These are phyloP conservation scores for Persicaria maculosa DNA, from an alignment of 148 eudicot genomes.

Conservation along the genomic window DNA sequence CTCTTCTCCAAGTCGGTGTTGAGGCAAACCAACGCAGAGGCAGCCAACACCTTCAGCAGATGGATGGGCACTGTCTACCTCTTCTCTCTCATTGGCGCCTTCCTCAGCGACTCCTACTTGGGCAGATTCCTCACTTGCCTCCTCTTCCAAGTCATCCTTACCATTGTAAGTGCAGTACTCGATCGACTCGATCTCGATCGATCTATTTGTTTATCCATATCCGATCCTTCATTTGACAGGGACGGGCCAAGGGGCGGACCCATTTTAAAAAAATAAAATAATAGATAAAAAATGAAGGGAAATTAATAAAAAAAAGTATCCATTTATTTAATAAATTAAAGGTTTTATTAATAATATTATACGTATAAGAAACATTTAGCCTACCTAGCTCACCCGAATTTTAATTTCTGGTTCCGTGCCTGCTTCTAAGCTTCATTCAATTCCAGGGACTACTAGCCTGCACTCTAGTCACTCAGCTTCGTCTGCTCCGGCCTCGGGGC, in stretches of 20 bases:
- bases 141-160: constrained; percentile 39
- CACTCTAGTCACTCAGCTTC: constrained; percentile 33
- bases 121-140: constrained; percentile 51
- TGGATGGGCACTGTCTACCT: constrained; percentile 59
- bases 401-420: too few species aligned
- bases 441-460: constrained; percentile 38
- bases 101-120: constrained; percentile 46
- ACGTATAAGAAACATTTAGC: not conserved
- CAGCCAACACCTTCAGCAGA: constrained; percentile 45
- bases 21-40: constrained; percentile 48
- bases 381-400: too few species aligned
- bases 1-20: constrained; percentile 42
- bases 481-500: constrained; percentile 37
- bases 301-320: too few species aligned
- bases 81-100: constrained; percentile 46
- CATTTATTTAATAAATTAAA: too few species aligned
- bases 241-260: too few species aligned
- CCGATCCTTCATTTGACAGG: too few species aligned
- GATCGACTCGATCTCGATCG: too few species aligned
- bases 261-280: too few species aligned
- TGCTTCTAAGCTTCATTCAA: not conserved
- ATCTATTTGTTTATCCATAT: too few species aligned
- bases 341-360: too few species aligned
- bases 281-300: too few species aligned
- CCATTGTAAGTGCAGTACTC: constrained; percentile 29